These are phyloP conservation scores for Balansia obtecta DNA, from an alignment of 2,329 filamentous ascomycete genomes.

Conservation along the genomic window DNA sequence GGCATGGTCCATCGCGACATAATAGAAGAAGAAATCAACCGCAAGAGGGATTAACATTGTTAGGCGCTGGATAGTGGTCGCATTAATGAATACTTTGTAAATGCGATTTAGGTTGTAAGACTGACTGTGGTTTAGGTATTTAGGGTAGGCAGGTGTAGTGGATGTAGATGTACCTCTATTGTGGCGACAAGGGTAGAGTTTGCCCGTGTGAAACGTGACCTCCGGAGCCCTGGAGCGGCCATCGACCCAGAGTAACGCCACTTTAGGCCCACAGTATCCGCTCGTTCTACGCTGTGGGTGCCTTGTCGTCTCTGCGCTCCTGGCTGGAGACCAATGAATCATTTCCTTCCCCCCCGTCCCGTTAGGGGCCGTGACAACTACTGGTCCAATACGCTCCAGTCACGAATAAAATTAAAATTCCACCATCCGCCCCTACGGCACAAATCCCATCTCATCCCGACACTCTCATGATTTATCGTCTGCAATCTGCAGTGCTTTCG, in stretches of 20 bases:
- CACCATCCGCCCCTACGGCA: not conserved
- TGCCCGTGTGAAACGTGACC: too few relatives aligned
- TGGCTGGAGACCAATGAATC: not conserved
- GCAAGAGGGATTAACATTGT: too few relatives aligned
- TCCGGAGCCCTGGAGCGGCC: not conserved
- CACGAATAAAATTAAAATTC: conserved; percentile 2
- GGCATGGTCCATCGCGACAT: too few relatives aligned
- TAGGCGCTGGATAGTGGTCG: too few relatives aligned
- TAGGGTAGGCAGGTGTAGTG: too few relatives aligned
- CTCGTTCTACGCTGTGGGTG: not conserved
- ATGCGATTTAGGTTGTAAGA: too few relatives aligned
- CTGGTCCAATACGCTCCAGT: not conserved
- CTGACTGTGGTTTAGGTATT: too few relatives aligned
- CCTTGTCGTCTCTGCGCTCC: too few relatives aligned
- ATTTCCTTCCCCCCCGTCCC: not conserved
- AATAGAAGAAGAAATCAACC: too few relatives aligned
- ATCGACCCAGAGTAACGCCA: conserved; percentile 5
- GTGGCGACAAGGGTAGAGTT: too few relatives aligned
- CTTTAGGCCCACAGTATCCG: conserved; percentile 3
- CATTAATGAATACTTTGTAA: too few relatives aligned
- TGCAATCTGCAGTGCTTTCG: not conserved
- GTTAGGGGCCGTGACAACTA: conserved; percentile 2
- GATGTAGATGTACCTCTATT: too few relatives aligned
- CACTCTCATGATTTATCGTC: not conserved
- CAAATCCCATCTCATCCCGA: not conserved